Base-by-base conservation (phyloP, 495 filamentous ascomycete species). In the Penicillium lagena region DNA sequence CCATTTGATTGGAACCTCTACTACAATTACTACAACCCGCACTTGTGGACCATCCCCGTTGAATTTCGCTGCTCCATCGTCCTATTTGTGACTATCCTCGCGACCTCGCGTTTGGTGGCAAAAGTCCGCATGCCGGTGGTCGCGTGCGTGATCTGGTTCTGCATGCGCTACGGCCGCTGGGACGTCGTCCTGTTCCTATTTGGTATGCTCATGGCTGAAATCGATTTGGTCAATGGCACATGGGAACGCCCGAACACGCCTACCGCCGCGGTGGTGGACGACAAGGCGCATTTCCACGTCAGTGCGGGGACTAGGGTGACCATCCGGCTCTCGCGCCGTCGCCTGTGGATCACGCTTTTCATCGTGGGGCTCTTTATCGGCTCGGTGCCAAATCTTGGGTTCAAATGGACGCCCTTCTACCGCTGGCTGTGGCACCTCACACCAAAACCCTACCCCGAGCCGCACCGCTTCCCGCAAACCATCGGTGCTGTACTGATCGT, bases 41-140 rank as follows among this genome's bases (percentile, higher is more conserved):
- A 85, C 47, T 64, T 86, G 0, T 87, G 83, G 83, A 87, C 83
- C 17, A 83, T 87, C n/a, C 82, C 83, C 0, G 73, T 86, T 22
- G 83, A 87, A 55, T 83, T 85, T 48, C 68, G 79, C 40, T 74
- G 74, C 46, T 83, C 79, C 8, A 75, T 87, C 48, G 64, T 83
- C 37, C 68, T 87, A 4, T 87, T 87, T 58, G 53, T 83, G 37
- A 69, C 71, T 1, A 67, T 79, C 27, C 47, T 85, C 4, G 82
- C 72, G 8, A 66, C 81, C 10, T 74, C 77, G 7, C 70, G 77
- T 17, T 60, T 79, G 9, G 54, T 58, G 29, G 50, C 72, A n/a
- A 44, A 56, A 4, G 49, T 79, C 7, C 71, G 80, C 5, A 62
- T 81, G 43, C 46, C 56, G 0, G 45, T 73, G 3, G 69, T 78